Conservation (phyloP, 2,329 filamentous ascomycete genomes). For the Botryosphaeria dothidea region DNA sequence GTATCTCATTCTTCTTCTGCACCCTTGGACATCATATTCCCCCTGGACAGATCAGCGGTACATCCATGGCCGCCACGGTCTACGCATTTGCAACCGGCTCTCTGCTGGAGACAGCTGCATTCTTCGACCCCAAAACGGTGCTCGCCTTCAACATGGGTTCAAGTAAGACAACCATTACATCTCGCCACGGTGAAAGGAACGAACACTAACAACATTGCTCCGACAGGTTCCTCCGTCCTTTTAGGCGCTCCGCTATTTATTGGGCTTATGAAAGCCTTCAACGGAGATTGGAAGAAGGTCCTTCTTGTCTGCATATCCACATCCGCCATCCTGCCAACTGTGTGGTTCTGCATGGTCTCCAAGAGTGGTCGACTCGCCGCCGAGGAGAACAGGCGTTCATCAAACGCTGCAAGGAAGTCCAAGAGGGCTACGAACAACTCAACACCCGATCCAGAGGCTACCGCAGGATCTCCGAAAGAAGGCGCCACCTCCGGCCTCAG, state of each 20-base stretch:
- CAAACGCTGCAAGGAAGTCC: background rate
- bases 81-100: background rate
- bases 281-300: background rate
- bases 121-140: background rate
- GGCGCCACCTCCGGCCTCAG: background rate
- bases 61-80: background rate
- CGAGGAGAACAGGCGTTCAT: background rate
- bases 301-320: background rate
- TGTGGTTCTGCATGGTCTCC: background rate
- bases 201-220: background rate
- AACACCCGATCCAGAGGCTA: background rate
- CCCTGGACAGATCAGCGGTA: background rate
- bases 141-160: background rate
- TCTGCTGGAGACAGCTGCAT: background rate
- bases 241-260: background rate
- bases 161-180: background rate
- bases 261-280: background rate
- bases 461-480: background rate
- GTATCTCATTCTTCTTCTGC: constrained; percentile 1
- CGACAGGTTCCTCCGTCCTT: background rate
- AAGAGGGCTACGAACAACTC: background rate
- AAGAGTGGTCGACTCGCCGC: background rate
- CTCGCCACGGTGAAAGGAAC: background rate
- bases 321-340: background rate
- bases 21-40: background rate